phyloP scores from a whole-genome alignment of 225 moss, liverwort and hornwort species.

The Rhytidiadelphus loreus region DNA sequence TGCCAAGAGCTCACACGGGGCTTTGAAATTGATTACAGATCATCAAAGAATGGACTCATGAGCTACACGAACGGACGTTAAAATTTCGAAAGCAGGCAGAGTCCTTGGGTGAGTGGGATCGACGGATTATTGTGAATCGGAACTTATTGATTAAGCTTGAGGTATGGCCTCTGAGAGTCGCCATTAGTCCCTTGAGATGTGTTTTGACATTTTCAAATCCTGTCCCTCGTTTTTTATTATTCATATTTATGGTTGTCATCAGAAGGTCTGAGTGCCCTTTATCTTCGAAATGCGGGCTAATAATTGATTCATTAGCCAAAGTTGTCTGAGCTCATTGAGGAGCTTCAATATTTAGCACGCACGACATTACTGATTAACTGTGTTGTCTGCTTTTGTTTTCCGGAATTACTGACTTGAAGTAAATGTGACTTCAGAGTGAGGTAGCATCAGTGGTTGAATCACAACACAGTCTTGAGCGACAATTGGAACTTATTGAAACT shows the following conservation, averaged over 20 bases:
- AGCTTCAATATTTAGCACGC: not conserved
- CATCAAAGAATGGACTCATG: conserved; percentile 89
- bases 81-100: conserved; percentile 95
- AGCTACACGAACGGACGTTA: conserved; percentile 80
- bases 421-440: too few species aligned
- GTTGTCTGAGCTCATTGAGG: not conserved
- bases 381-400: not conserved
- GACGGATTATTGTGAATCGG: conserved; percentile 81
- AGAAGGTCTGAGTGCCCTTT: not conserved
- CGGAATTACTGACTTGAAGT: too few species aligned
- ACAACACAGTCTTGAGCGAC: too few species aligned
- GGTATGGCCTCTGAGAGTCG: conserved; percentile 12
- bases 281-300: not conserved
- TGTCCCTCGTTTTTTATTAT: not conserved
- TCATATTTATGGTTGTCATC: not conserved
- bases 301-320: not conserved
- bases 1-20: not conserved
- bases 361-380: not conserved
- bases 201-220: not conserved
- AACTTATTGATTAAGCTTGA: conserved; percentile 90
- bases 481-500: too few species aligned
- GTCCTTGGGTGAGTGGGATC: conserved; percentile 90
- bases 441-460: too few species aligned
- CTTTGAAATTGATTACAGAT: conserved; percentile 20
- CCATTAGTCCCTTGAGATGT: not conserved